Base-by-base conservation (phyloP, 2,329 filamentous ascomycete genomes). In the Alternaria gansuensis region DNA sequence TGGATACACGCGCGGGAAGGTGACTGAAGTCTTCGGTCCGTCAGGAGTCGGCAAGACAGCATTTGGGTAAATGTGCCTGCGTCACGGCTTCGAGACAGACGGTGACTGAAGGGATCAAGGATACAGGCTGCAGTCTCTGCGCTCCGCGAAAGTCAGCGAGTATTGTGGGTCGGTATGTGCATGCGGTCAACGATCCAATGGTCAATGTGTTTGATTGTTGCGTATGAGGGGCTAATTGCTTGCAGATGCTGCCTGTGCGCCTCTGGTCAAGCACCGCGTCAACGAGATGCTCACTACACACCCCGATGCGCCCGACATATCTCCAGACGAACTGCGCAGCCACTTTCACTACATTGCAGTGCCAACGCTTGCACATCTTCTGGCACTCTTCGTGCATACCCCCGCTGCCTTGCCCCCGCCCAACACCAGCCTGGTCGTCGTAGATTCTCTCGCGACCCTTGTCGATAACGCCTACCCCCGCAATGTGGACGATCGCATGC, bases 11-110 rank as follows among this genome's bases (percentile, higher is more conserved):
- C 86, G 88, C 56, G 92, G 93, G 13, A 90, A 92, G 75, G 83
- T 97, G 40, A 91, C 90, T 3, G 94, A 98, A 77, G 80, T 97
- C 49, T 96, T 91, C 85, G 94, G 94, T 0, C 92, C 93, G 10
- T 90, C 92, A 8, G 93, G 93, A 2, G 86, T 86, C 26, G 94
- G 93, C 29, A 97, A 96, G 82, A 96, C 92, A 4, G 84, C 89
- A 11, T 81, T 97, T 67, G 90, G 89, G 90, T 94, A 82, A 79
- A 86, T 79, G 46, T 58, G 54, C 54, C 62, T 51, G 57, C 51
- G 52, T 59, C 37, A 17, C 43, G 64, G 64, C 54, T 58, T 57
- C 49, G 54, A 33, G 46, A 50, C 26, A 51, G 48, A 63, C 59
- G 46, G 54, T 62, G 50, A 61, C 70, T 75, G 69, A 75, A 63